Base-by-base conservation (phyloP, 495 filamentous ascomycete genomes). In the Podospora pseudoanserina region DNA sequence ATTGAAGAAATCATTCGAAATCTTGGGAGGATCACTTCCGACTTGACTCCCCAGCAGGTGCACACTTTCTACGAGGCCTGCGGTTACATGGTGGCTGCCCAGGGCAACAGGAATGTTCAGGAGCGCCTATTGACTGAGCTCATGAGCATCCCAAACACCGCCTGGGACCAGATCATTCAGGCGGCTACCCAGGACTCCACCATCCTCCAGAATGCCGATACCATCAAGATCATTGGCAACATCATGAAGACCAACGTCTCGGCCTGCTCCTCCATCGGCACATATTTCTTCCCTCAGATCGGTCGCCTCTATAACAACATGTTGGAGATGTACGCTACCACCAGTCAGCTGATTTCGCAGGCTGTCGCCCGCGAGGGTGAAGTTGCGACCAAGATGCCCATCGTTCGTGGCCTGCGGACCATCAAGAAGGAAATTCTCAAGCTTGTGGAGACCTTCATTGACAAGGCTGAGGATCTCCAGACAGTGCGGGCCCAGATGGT, bases 231-330 rank as follows among this genome's bases (percentile, higher is more conserved):
- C 68, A 91, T 99, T 67, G 95, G 95, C 64, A 99, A 99, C 77
- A 96, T 99, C 72, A 99, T 98, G 95, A 99, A 99, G 84, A 99
- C 95, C 5, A 99, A 99, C 72, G 95, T 99, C 5, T 92, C 95
- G 1, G 95, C 95, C 16, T 98, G 95, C 76, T 92, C 91, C 28
- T 98, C 96, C 0, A 94, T 98, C 63, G 95, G 95, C 28, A 89
- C 90, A 65, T 98, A 97, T 81, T 99, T 99, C 80, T 97, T 95
- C 75, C 94, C 95, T n/a, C 95, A 99, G 77, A 96, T 99, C 74
- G 96, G 94, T 60, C 89, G 94, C 28, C 97, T 99, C 70, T 99
- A 97, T 73, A 88, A 94, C 75, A 96, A 99, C 77, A 98, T 99
- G 96, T 82, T 99, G 58, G 93, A 93, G 70, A 98, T 99, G 95